These are phyloP conservation scores for Kodamaea alishanica DNA, from an alignment of 1,139 yeast species.

Conservation along the genomic window DNA sequence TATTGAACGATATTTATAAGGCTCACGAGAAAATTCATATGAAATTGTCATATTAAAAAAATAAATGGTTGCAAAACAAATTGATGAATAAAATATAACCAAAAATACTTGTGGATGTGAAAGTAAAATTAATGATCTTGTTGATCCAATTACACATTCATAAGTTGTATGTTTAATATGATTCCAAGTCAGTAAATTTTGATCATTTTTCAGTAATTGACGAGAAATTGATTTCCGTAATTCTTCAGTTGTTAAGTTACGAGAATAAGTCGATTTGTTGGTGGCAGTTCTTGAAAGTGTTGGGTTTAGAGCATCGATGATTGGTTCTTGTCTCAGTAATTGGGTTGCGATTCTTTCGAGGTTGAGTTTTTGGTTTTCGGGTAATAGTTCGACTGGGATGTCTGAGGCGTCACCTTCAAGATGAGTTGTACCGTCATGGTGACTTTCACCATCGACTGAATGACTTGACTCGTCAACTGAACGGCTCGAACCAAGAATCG, in stretches of 20 bases:
- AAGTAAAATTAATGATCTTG: slow-evolving; percentile 50
- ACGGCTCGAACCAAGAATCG: background rate
- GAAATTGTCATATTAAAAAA: slow-evolving; percentile 74
- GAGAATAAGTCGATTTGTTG: slow-evolving; percentile 32
- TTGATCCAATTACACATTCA: slow-evolving; percentile 44
- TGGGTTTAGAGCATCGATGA: slow-evolving; percentile 39
- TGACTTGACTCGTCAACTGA: background rate
- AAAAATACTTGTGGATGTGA: slow-evolving; percentile 71
- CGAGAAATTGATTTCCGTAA: slow-evolving; percentile 17
- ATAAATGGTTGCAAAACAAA: slow-evolving; percentile 66
- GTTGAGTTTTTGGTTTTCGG: slow-evolving; percentile 11
- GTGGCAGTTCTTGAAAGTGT: slow-evolving; percentile 35
- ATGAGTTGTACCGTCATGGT: background rate
- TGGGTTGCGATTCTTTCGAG: slow-evolving; percentile 20
- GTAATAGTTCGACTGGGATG: slow-evolving; percentile 1
- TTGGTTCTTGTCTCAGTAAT: slow-evolving; percentile 12
- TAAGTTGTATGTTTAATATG: slow-evolving; percentile 26
- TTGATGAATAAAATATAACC: slow-evolving; percentile 61
- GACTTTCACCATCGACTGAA: slow-evolving; percentile 1
- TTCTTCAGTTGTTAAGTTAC: slow-evolving; percentile 24
- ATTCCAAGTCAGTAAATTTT: slow-evolving; percentile 7
- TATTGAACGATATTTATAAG: slow-evolving; percentile 65
- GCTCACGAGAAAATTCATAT: slow-evolving; percentile 55
- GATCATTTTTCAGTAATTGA: slow-evolving; percentile 1
- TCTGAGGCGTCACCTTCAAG: slow-evolving; percentile 2